Evolutionary conservation across 495 filamentous ascomycete species (phyloP), one percentile per base, ranked within the genome.

Genomic region (Podospora bellae-mahoneyi): DNA sequence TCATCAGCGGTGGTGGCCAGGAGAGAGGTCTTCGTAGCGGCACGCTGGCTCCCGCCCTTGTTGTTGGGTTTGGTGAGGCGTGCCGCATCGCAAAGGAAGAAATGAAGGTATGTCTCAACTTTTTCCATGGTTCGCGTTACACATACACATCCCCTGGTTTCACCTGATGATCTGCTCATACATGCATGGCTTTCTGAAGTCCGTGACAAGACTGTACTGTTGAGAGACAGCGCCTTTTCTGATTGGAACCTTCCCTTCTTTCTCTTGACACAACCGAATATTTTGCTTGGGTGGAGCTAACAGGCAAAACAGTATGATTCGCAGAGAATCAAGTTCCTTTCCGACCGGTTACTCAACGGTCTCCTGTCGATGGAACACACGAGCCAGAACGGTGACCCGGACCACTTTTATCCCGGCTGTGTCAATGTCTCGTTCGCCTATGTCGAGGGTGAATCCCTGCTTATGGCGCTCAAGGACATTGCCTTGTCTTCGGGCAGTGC

Each of bases 391-490:
- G 95, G 95, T 62, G 92, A 94, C 77, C 85, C 89, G 0, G 77
- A 89, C 5, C 84, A 85, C 67, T 93, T 92, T 80, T 99, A 98
- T 79, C 93, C 96, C 15, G 95, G 95, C 71, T 99, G 96, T 77
- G 94, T 99, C 66, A 99, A 99, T 76, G 88, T 99, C 56, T 99
- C 95, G 5, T 99, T 99, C 73, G 95, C 95, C 56, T 99, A 98
- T 76, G 91, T 99, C 19, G 95, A 99, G 79, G 95, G 95, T 65
- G 95, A 99, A 78, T 97, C 94, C 5, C 89, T 99, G 4, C 85
- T 99, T 65, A 99, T 99, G 95, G 95, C 95, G 2, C 82, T 99
- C 64, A 98, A 98, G 79, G 96, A 99, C 74, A 96, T 99, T 81
- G 95, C 95, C 0, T 83, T 99, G 18, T 98, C 95, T 54, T 98